These are phyloP conservation scores for Antitrichia curtipendula DNA, from an alignment of 225 moss, liverwort and hornwort genomes.

Conservation along the genomic window DNA sequence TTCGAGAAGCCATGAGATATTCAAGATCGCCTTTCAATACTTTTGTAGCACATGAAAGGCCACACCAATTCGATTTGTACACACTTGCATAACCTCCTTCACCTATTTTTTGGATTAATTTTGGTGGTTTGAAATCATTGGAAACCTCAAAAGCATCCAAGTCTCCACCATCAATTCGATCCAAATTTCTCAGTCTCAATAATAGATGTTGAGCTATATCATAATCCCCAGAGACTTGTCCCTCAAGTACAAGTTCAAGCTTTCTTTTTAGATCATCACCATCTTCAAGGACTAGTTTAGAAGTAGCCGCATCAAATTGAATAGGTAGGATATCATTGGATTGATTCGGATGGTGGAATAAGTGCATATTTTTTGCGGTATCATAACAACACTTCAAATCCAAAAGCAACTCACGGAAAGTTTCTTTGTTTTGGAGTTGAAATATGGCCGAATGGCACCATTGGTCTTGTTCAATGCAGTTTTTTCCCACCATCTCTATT, in stretches of 20 bases:
- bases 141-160: not conserved
- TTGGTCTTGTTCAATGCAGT: not conserved
- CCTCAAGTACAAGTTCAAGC: not conserved
- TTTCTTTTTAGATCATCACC: not conserved
- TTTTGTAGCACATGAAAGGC: not conserved
- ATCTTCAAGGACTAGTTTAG: not conserved
- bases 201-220: not conserved
- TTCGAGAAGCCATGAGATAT: not conserved
- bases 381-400: not conserved
- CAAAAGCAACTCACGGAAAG: not conserved
- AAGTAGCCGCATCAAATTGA: not conserved
- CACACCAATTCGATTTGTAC: not conserved
- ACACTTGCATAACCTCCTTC: not conserved
- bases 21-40: not conserved
- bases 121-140: not conserved
- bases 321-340: not conserved
- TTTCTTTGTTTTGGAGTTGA: not conserved
- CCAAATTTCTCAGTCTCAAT: not conserved
- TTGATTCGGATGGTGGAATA: not conserved
- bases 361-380: not conserved
- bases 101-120: not conserved
- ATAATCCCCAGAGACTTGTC: rapidly evolving
- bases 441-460: not conserved
- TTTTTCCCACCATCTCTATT: not conserved
- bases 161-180: not conserved